A percentile compares a stretch with the other conserved stretches of the same genome.
Conservation (phyloP, 2,329 filamentous ascomycete genomes). For the Colletotrichum musicola region DNA sequence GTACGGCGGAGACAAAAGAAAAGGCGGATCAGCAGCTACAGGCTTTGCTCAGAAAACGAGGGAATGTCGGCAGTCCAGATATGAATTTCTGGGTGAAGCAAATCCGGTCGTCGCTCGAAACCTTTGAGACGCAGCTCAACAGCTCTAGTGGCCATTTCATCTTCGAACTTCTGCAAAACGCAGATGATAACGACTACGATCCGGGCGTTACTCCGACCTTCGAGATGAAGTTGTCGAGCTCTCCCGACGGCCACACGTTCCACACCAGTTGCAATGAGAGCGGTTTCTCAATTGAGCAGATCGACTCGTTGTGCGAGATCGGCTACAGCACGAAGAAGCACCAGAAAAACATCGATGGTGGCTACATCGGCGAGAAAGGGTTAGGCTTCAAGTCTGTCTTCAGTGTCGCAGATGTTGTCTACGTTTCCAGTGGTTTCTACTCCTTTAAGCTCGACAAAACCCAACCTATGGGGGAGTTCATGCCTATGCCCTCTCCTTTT, state of each 20-base stretch:
- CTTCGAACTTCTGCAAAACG: conserved; percentile 67
- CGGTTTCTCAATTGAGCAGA: conserved; percentile 57
- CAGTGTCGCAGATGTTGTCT: conserved; percentile 57
- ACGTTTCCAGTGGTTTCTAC: conserved; percentile 45
- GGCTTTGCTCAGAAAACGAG: too few species aligned
- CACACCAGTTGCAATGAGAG: conserved; percentile 63
- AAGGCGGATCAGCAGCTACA: too few species aligned
- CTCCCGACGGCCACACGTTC: too few species aligned
- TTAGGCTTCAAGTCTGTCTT: conserved; percentile 67
- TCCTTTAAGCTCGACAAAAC: background rate
- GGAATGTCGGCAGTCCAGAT: too few species aligned
- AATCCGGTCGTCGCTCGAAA: too few species aligned
- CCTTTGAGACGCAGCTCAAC: too few species aligned
- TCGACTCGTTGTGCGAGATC: conserved; percentile 60
- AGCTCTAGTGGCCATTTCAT: conserved; percentile 51
- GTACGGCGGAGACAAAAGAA: too few species aligned
- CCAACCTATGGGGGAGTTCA: background rate
- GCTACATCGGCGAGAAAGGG: conserved; percentile 64
- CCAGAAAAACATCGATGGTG: conserved; percentile 42
- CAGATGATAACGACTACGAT: conserved; percentile 62
- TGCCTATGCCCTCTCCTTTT: background rate
- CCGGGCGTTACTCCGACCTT: conserved; percentile 55
- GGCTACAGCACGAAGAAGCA: conserved; percentile 59
- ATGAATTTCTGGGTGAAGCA: too few species aligned
- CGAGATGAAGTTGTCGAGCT: conserved; percentile 49